phyloP scores from a whole-genome alignment of 306 rosid genomes.

The Trifolium dubium region DNA sequence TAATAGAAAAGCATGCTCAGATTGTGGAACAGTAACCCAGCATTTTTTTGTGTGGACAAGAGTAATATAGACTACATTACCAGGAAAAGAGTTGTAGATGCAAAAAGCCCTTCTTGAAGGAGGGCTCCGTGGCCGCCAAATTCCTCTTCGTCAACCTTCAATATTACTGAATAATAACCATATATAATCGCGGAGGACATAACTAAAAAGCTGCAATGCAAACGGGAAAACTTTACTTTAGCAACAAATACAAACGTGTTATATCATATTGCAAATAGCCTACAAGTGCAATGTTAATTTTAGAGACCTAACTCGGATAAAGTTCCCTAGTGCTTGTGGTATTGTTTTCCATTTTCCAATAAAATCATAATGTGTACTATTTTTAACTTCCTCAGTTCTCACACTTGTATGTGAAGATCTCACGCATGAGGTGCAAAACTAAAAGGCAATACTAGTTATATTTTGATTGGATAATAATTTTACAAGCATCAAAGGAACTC shows the following conservation, averaged over 20 bases:
- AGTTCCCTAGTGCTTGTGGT: neutral
- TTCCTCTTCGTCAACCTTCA: conserved; percentile 96
- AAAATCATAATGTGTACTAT: neutral
- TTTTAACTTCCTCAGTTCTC: neutral
- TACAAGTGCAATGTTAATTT: conserved; percentile 3
- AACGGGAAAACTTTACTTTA: neutral
- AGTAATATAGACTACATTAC: conserved; percentile 49
- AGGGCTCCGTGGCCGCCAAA: conserved; percentile 98
- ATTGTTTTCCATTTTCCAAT: neutral
- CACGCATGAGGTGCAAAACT: neutral
- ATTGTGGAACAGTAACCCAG: neutral
- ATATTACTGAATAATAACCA: conserved; percentile 80
- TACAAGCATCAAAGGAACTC: neutral
- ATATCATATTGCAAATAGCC: neutral
- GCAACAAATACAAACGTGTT: neutral
- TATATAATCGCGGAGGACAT: conserved; percentile 75
- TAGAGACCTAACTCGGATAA: neutral
- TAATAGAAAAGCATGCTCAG: conserved; percentile 27
- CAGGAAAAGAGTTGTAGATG: conserved; percentile 92
- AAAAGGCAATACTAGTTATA: neutral
- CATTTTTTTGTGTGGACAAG: neutral
- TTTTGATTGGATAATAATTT: conserved; percentile 3
- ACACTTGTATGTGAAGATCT: neutral
- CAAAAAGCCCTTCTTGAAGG: conserved; percentile 98
- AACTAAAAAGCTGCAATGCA: conserved; percentile 68